Evolutionary conservation across 108 stramenopile species (phyloP).

Genomic region (Parietichytrium sp.): DNA sequence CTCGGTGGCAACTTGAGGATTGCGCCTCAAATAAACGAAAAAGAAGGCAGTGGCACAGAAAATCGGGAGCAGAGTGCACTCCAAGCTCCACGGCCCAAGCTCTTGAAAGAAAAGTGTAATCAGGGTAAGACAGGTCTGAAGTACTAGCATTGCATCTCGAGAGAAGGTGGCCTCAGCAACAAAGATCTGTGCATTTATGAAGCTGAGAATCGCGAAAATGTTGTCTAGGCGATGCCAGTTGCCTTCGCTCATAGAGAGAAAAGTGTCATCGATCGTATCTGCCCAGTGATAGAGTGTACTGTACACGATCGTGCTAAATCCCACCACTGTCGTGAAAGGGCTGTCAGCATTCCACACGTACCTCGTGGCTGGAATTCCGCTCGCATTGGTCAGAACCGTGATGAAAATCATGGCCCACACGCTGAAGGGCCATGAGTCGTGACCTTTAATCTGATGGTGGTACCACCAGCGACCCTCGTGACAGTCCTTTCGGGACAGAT

Average conservation of each 20-base stretch:
- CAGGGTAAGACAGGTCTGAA: neutral
- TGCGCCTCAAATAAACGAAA: neutral
- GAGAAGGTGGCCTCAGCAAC: neutral
- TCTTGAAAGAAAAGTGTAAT: neutral
- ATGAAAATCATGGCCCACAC: neutral
- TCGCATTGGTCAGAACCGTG: neutral
- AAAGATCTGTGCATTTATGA: neutral
- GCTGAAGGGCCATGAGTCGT: neutral
- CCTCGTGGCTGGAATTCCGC: slow-evolving; percentile 6
- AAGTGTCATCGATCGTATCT: neutral
- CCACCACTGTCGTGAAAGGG: neutral
- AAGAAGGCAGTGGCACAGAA: neutral
- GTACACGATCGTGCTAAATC: neutral
- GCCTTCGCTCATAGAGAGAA: slow-evolving; percentile 16
- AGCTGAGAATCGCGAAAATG: slow-evolving; percentile 25
- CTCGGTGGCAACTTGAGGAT: neutral
- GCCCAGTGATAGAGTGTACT: slow-evolving; percentile 3
- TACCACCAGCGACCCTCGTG: too few species aligned
- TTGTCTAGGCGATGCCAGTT: slow-evolving; percentile 42
- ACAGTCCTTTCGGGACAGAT: too few species aligned
- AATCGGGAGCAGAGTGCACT: neutral
- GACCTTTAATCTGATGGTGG: too few species aligned
- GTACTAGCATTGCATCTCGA: neutral
- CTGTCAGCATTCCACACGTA: neutral
- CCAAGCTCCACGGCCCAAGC: neutral